Evolutionary conservation across 2,329 filamentous ascomycete genomes (phyloP).

Genomic region (Ampelomyces quisqualis): DNA sequence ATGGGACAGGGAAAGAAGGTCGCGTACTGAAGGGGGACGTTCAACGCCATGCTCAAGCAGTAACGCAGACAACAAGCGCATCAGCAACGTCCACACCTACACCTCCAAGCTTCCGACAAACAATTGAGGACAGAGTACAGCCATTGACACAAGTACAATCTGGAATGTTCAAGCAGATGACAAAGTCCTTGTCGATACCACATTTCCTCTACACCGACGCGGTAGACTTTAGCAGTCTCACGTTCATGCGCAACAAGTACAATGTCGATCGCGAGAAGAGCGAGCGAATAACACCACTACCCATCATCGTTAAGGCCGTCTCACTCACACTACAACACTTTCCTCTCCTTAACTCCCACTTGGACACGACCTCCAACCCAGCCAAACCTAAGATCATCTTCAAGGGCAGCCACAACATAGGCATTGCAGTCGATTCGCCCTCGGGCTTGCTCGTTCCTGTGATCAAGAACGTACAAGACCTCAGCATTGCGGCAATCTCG

Average conservation of each 20-base stretch:
- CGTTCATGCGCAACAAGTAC: slow-evolving; percentile 69
- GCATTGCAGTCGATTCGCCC: slow-evolving; percentile 92
- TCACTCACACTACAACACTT: slow-evolving; percentile 80
- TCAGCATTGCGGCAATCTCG: slow-evolving; percentile 77
- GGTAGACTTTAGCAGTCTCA: slow-evolving; percentile 76
- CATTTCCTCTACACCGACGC: slow-evolving; percentile 96
- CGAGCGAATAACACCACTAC: slow-evolving; percentile 76
- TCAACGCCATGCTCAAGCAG: slow-evolving; percentile 44
- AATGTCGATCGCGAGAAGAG: slow-evolving; percentile 54
- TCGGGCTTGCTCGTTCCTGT: slow-evolving; percentile 87
- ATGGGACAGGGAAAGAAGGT: slow-evolving; percentile 86
- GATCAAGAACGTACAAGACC: slow-evolving; percentile 75
- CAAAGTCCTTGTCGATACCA: slow-evolving; percentile 82
- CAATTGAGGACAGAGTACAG: slow-evolving; percentile 63
- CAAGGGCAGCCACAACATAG: slow-evolving; percentile 88
- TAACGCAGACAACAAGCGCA: slow-evolving; percentile 23
- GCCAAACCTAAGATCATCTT: slow-evolving; percentile 73
- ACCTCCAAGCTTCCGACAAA: slow-evolving; percentile 12
- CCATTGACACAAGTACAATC: slow-evolving; percentile 76
- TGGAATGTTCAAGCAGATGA: slow-evolving; percentile 99
- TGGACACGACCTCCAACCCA: slow-evolving; percentile 62
- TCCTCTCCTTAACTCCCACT: slow-evolving; percentile 82
- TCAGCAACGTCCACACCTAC: slow-evolving; percentile 34
- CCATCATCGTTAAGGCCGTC: slow-evolving; percentile 94
- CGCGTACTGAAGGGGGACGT: slow-evolving; percentile 93